A percentile compares a stretch with the other conserved stretches of the same genome.
These are phyloP conservation scores for Cutaneotrichosporon curvatum DNA, from an alignment of 1,284 basidiomycete species.

Conservation along the genomic window DNA sequence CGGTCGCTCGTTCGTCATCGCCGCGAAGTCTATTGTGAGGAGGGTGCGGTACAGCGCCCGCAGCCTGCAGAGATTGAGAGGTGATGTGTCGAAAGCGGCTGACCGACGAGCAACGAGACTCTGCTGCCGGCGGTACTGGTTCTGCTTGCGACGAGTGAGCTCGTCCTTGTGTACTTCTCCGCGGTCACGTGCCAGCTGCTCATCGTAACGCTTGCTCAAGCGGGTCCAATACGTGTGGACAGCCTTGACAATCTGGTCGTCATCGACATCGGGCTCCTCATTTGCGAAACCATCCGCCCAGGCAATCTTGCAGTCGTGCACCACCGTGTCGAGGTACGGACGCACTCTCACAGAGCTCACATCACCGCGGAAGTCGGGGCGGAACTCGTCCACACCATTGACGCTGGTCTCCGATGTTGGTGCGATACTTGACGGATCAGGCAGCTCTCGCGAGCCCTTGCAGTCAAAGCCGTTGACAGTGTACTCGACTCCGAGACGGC, in stretches of 20 bases:
- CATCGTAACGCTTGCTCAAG: conserved; percentile 37
- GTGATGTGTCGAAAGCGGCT: conserved; percentile 38
- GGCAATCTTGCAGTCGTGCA: conserved; percentile 25
- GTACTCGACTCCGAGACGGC: conserved; percentile 41
- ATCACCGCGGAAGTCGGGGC: conserved; percentile 35
- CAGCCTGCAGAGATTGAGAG: conserved; percentile 38
- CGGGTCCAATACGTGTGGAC: conserved; percentile 42
- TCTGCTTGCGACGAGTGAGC: conserved; percentile 38
- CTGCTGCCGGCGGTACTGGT: conserved; percentile 43
- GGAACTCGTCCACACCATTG: conserved; percentile 34
- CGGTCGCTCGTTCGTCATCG: conserved; percentile 36
- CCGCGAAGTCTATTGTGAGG: conserved; percentile 42
- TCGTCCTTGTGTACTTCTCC: conserved; percentile 42
- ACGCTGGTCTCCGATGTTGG: conserved; percentile 23
- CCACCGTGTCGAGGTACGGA: conserved; percentile 34
- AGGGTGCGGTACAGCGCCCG: conserved; percentile 42
- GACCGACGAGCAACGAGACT: conserved; percentile 37
- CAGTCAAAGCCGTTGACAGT: conserved; percentile 28
- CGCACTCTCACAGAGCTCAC: conserved; percentile 19
- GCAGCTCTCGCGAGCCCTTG: conserved; percentile 30
- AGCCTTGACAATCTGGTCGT: conserved; percentile 28
- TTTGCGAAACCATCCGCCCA: conserved; percentile 21
- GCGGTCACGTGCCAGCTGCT: conserved; percentile 32
- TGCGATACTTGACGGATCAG: conserved; percentile 24
- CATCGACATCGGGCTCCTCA: conserved; percentile 29